Base-by-base conservation (phyloP, 2,329 filamentous ascomycete genomes). In the Fusarium udum region DNA sequence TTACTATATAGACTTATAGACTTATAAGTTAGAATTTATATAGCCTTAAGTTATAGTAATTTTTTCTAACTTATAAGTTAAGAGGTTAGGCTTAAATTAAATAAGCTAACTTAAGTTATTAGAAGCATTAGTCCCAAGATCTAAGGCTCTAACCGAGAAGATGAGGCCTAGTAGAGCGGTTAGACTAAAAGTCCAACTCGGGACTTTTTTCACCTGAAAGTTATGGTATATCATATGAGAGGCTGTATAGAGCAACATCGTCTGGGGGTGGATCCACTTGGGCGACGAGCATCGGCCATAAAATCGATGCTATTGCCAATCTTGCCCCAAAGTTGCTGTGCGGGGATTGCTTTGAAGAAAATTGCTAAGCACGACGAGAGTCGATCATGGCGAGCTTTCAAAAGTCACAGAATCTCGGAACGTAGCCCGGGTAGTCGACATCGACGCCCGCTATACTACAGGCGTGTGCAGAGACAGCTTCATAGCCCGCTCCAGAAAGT, bases 271-370 rank as follows among this genome's bases (percentile, higher is more conserved):
- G 31, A 45, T 40, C 69, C 68, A 60, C 58, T 52, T 71, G 16
- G 48, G 53, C 67, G 53, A 58, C 22, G 32, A 56, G 51, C 56
- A 69, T 46, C 59, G 48, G 46, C 45, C 46, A 63, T 48, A 59
- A 24, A 36, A 53, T 36, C 16, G 40, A 69, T 64, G 52, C 52
- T 55, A 69, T 61, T 45, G 58, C 53, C 58, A 18, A 69, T 69
- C 64, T 69, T 49, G 32, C 42, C 28, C 24, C 31, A 31, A 55
- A 24, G 22, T 28, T 61, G 36, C 39, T 16, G 40, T 31, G 45
- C 45, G 64, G 36, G 51, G 39, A 55, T 59, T 52, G 45, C 40
- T 43, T 57, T 69, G 34, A 40, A 45, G 43, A 28, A 13, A 39
- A 42, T 45, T 58, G 61, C 32, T 61, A 61, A 55, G 36, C 45